Conservation (phyloP, 2,329 filamentous ascomycete genomes). For the Drechslerella dactyloides region DNA sequence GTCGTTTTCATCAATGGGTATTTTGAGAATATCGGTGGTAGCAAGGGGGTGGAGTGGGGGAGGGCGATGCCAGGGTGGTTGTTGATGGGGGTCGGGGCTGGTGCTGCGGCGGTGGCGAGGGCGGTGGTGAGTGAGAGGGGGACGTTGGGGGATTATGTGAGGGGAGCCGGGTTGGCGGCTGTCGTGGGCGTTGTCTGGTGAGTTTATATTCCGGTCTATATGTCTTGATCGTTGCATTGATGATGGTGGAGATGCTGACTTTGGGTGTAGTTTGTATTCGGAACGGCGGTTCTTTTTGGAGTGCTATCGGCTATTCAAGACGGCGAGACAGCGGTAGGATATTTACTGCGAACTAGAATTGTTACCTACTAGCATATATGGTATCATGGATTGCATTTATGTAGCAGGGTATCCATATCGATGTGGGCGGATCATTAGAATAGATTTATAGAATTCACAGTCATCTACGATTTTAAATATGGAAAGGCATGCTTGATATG, state of each 20-base stretch:
- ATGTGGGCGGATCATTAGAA: not conserved
- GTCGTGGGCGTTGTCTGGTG: constrained; percentile 50
- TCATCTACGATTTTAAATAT: too few relatives aligned
- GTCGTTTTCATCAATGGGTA: constrained; percentile 72
- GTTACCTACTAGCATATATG: too few relatives aligned
- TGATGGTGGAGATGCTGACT: not conserved
- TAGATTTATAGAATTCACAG: not conserved
- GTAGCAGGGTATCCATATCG: not conserved
- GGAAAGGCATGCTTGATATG: too few relatives aligned
- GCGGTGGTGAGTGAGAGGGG: constrained; percentile 43
- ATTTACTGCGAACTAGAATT: too few relatives aligned
- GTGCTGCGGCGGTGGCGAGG: constrained; percentile 50
- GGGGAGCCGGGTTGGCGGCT: constrained; percentile 31
- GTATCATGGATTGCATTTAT: too few relatives aligned
- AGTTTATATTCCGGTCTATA: constrained; percentile 9
- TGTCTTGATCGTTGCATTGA: not conserved
- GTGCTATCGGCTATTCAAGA: constrained; percentile 34
- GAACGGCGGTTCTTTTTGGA: constrained; percentile 44
- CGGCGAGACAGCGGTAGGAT: constrained; percentile 21
- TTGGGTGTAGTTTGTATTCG: constrained; percentile 40
- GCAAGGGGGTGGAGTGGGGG: constrained; percentile 13
- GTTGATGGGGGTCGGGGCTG: constrained; percentile 50
- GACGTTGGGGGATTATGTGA: constrained; percentile 40
- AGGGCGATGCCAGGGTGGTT: constrained; percentile 48
- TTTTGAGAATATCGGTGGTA: constrained; percentile 59